A percentile compares a stretch with the other conserved stretches of the same genome.
Conservation (phyloP, 108 stramenopile species). For the Chaetoceros tenuissimus region DNA sequence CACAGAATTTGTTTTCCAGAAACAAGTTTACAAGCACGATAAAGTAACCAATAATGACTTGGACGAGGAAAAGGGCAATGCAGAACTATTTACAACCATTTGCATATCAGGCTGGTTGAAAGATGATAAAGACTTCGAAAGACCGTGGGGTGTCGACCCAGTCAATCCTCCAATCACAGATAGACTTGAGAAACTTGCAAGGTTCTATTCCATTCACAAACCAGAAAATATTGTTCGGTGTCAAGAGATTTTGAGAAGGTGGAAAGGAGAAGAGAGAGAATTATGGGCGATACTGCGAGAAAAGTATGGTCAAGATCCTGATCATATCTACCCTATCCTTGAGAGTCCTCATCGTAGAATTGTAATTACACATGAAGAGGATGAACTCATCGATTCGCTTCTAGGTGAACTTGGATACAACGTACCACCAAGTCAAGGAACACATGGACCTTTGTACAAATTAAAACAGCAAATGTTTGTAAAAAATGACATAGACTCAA, state of each 20-base stretch:
- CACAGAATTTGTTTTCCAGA: conserved; percentile 73
- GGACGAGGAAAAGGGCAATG: conserved; percentile 29
- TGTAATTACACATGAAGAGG: conserved; percentile 61
- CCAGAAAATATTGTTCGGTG: conserved; percentile 62
- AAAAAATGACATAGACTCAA: conserved; percentile 1
- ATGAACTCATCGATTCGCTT: conserved; percentile 49
- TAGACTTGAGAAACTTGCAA: conserved; percentile 53
- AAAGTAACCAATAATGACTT: conserved; percentile 3
- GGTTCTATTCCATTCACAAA: conserved; percentile 70
- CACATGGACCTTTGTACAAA: neutral
- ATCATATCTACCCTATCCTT: conserved; percentile 49
- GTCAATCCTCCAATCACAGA: conserved; percentile 53
- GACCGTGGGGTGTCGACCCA: conserved; percentile 80
- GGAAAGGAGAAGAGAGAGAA: conserved; percentile 67
- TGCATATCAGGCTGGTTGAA: conserved; percentile 79
- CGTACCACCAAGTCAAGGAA: conserved; percentile 12
- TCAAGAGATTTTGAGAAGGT: conserved; percentile 47
- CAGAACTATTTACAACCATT: conserved; percentile 66
- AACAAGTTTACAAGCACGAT: conserved; percentile 23
- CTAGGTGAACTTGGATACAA: conserved; percentile 54
- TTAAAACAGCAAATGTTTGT: neutral
- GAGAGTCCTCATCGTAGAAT: conserved; percentile 29
- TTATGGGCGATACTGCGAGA: conserved; percentile 59
- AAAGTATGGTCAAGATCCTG: conserved; percentile 75
- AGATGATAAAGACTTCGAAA: conserved; percentile 70